These are phyloP conservation scores for Penicillium aurantiogriseum DNA, from an alignment of 2,329 filamentous ascomycete species.

Conservation along the genomic window DNA sequence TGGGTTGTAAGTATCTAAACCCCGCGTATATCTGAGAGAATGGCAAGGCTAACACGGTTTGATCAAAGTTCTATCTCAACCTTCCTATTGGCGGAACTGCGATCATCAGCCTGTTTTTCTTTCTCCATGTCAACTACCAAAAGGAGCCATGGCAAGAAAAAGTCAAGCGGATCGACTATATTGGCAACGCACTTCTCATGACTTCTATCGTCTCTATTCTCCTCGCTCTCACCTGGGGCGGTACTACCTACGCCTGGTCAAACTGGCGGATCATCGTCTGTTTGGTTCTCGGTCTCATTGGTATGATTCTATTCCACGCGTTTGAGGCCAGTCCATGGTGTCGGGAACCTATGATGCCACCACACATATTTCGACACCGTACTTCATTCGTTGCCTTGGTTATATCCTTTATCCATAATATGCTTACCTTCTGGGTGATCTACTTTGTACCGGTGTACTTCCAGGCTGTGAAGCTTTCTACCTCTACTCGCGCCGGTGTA, in stretches of 20 bases:
- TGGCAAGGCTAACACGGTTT: not conserved
- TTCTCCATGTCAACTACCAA: not conserved
- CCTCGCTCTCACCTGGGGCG: not conserved
- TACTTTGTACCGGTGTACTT: constrained; percentile 1
- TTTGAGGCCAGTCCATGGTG: not conserved
- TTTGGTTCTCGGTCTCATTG: not conserved
- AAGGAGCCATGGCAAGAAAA: not conserved
- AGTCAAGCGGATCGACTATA: not conserved
- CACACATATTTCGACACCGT: not conserved
- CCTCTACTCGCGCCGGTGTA: not conserved
- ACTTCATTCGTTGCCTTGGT: not conserved
- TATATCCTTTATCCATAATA: not conserved
- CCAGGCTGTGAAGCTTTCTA: not conserved
- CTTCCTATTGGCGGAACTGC: not conserved
- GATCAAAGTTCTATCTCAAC: constrained; percentile 1
- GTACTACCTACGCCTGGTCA: not conserved
- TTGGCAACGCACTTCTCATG: not conserved
- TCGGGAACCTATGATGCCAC: not conserved
- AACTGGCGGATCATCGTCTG: not conserved
- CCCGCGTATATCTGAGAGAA: not conserved
- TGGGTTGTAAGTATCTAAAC: not conserved
- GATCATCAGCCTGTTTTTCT: not conserved
- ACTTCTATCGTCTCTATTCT: not conserved
- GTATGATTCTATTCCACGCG: not conserved
- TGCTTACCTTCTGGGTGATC: not conserved